Evolutionary conservation across 768 basidiomycete genomes (phyloP), one percentile per base, ranked within the genome.

Genomic region (Auriculariales sp.): DNA sequence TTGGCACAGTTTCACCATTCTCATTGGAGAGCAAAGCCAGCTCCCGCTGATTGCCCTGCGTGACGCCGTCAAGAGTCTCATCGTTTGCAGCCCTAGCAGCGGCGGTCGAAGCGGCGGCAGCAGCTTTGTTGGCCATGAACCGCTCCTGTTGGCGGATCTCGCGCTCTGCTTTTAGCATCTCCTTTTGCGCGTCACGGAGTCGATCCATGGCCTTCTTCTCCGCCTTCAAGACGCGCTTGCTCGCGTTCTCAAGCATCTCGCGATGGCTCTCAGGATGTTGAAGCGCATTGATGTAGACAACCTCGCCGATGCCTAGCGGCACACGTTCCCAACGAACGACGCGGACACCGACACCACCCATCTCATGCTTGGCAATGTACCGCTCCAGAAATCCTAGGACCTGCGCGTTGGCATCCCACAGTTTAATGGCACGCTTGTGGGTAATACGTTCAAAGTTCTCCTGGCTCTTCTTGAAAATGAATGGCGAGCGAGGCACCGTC

Each of bases 391-490:
- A 44, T 9, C 22, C 22, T 10, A 98, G 71, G 4, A 89, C 79
- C 56, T 81, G 78, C 3, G 75, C 68, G 58, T 92, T 74, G 15
- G 91, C 78, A 64, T 98, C 94, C 73, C 77, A 98, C 0, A 91
- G 86, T 64, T 91, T 93, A 66, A 98, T 78, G 32, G 75, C 75
- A 10, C 93, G 76, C 59, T 85, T 87, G 60, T 93, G 85, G 48
- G 82, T 80, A 57, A 71, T 75, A 25, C 88, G 70, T 62, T 91
- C 83, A 62, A 94, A 98, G 66, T 97, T 98, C 69, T 98, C 92
- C 65, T 97, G 92, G 15, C 75, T 69, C 66, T 94, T 95, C 61
- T 98, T 98, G 64, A 93, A 83, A 4, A 77, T 81, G 61, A 98
- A 98, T 9, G 94, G 93, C 3, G 78, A 75, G 30, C 82, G 77